Evolutionary conservation across 2,329 filamentous ascomycete species (phyloP).

Genomic region (Phaeosphaeriaceae sp.): DNA sequence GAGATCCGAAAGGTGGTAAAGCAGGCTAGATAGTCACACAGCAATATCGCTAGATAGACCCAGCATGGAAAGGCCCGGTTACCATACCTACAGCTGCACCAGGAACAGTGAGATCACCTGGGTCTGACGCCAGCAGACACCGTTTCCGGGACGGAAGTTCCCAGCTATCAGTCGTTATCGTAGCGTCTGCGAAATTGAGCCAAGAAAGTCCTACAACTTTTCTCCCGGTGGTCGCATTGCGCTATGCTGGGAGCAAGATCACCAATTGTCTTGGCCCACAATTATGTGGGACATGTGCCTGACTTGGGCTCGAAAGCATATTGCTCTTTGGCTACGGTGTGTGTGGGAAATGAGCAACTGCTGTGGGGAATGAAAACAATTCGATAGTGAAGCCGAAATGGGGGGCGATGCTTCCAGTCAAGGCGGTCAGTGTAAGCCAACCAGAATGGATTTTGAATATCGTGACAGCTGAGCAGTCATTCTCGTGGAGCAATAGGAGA

Average conservation of each 20-base stretch:
- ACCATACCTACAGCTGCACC: constrained; percentile 13
- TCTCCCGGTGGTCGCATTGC: constrained; percentile 3
- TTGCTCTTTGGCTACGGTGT: background rate
- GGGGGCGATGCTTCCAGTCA: background rate
- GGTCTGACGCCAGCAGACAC: constrained; percentile 2
- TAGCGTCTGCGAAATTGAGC: background rate
- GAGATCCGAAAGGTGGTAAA: constrained; percentile 1
- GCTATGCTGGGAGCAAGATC: background rate
- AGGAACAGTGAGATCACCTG: constrained; percentile 17
- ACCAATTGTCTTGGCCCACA: background rate
- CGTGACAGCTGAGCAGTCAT: background rate
- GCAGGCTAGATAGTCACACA: constrained; percentile 9
- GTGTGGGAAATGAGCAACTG: background rate
- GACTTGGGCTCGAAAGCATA: background rate
- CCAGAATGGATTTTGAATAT: background rate
- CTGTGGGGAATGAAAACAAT: background rate
- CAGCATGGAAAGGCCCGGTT: constrained; percentile 2
- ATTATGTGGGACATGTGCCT: background rate
- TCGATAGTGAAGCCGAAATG: background rate
- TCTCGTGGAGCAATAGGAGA: background rate
- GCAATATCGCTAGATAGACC: constrained; percentile 28
- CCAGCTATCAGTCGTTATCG: background rate
- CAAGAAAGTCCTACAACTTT: constrained; percentile 4
- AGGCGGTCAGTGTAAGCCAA: background rate
- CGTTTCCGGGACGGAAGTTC: background rate